phyloP scores from a whole-genome alignment of 805 yeast genomes.

The Blastobotrys parvus region DNA sequence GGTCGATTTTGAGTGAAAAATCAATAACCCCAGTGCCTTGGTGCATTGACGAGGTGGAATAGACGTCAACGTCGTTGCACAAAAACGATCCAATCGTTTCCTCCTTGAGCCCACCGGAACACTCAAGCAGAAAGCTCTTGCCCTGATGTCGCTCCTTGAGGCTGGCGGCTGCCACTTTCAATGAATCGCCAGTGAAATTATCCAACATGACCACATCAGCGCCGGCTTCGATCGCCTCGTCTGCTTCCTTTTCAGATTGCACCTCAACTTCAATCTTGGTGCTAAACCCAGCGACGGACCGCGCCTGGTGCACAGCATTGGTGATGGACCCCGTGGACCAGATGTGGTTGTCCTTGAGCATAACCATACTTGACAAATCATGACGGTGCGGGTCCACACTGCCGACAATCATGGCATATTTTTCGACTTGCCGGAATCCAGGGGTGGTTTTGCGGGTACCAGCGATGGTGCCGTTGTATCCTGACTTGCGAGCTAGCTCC shows the following conservation, averaged over 20 bases:
- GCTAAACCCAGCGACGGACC: conserved; percentile 78
- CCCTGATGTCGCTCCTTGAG: conserved; percentile 49
- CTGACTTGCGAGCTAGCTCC: conserved; percentile 52
- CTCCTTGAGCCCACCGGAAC: conserved; percentile 83
- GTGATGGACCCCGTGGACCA: conserved; percentile 92
- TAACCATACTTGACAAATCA: conserved; percentile 87
- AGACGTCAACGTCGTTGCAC: conserved; percentile 76
- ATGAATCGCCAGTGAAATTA: conserved; percentile 62
- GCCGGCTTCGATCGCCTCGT: conserved; percentile 89
- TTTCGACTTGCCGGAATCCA: conserved; percentile 79
- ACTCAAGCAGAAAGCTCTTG: conserved; percentile 58
- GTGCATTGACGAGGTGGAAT: conserved; percentile 84
- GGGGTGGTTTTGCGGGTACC: conserved; percentile 98
- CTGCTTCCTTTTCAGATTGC: conserved; percentile 74
- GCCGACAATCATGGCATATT: conserved; percentile 91
- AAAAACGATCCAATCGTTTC: conserved; percentile 57
- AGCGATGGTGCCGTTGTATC: conserved; percentile 79
- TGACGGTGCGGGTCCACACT: conserved; percentile 91
- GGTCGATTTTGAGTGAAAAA: conserved; percentile 69
- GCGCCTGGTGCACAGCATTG: conserved; percentile 67
- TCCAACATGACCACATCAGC: conserved; percentile 95
- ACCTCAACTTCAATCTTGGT: conserved; percentile 90
- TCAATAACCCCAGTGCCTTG: conserved; percentile 85
- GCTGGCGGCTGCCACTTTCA: conserved; percentile 54
- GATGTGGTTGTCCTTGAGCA: conserved; percentile 91